Base-by-base conservation (phyloP, 1,139 yeast species). In the Hemisphaericaspora xylofermentans region DNA sequence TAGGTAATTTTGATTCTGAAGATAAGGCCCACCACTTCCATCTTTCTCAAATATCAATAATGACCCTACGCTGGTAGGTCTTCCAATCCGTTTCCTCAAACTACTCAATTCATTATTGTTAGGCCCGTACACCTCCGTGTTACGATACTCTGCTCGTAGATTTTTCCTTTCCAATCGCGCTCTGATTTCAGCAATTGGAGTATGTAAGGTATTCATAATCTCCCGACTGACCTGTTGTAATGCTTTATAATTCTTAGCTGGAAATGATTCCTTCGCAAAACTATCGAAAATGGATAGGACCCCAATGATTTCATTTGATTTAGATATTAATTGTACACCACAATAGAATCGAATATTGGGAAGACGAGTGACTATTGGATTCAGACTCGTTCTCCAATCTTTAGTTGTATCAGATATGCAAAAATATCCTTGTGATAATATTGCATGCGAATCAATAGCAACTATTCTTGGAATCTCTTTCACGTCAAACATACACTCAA, bases 371-470 rank as follows among this genome's bases (percentile, higher is more conserved):
- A 84, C 85, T 41, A 83, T 65, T 0, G 89, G 89, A 49, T 79
- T 82, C 35, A 66, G 63, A 7, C 61, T 52, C 4, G 82, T 76
- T 56, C 91, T 65, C 91, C 93, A 84, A 55, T 84, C 93, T 31
- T 67, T 63, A 4, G 78, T 58, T 1, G 88, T 82, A 57, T 84
- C 87, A 19, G 71, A 56, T 16, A 84, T 49, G 2, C 78, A 62
- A 49, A 84, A 77, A 48, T 69, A 67, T 1, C 71, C 79, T 10
- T 66, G 62, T 0, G 89, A 82, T 33, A 84, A 60, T 4, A 84
- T 68, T 0, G 88, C 70, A 60, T 84, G 91, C 4, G 80, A 79
- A 57, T 84, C 91, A 33, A 84, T 61, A 1, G 88, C 80, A 1
- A 79, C 66, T 31, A 63, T 64, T 39, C 87, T 64, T 5, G 84